A percentile compares a stretch with the other conserved stretches of the same genome.
Conservation (phyloP, 129 eudicot species). For the Lonicera japonica region DNA sequence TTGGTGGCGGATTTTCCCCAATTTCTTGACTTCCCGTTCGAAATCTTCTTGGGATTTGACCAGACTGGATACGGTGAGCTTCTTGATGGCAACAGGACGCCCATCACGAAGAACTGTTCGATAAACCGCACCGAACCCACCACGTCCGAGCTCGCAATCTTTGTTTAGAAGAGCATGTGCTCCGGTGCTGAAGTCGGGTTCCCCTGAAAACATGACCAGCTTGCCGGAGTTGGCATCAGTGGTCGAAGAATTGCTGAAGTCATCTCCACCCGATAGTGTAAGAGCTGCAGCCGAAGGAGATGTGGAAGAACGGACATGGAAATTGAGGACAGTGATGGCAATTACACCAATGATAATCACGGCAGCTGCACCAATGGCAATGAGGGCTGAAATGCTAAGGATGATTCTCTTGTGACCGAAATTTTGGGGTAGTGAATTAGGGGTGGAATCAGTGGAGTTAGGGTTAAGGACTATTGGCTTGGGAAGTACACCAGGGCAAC, state of each 20-base stretch:
- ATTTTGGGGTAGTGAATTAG: slow-evolving; percentile 43
- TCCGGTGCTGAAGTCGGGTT: slow-evolving; percentile 82
- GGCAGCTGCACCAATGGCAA: slow-evolving; percentile 95
- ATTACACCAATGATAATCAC: slow-evolving; percentile 77
- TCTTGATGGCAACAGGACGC: slow-evolving; percentile 79
- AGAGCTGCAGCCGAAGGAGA: slow-evolving; percentile 60
- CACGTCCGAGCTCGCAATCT: slow-evolving; percentile 98
- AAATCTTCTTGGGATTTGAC: slow-evolving; percentile 93
- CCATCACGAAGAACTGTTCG: slow-evolving; percentile 81
- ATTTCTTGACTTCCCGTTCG: slow-evolving; percentile 72
- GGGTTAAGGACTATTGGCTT: slow-evolving; percentile 94
- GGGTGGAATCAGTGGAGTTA: slow-evolving; percentile 50
- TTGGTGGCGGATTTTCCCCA: slow-evolving; percentile 69
- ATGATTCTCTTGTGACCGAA: slow-evolving; percentile 57
- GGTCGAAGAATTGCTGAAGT: slow-evolving; percentile 59
- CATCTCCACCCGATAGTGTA: slow-evolving; percentile 66
- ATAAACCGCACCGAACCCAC: slow-evolving; percentile 96
- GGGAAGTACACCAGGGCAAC: slow-evolving; percentile 73
- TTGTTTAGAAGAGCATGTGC: slow-evolving; percentile 80
- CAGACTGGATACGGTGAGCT: slow-evolving; percentile 84
- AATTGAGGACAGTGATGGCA: slow-evolving; percentile 73
- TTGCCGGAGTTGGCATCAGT: slow-evolving; percentile 83
- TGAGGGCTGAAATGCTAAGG: slow-evolving; percentile 83
- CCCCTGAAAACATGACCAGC: slow-evolving; percentile 93
- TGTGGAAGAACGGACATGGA: slow-evolving; percentile 61